These are phyloP conservation scores for Entonaema liquescens DNA, from an alignment of 495 filamentous ascomycete species.

Conservation along the genomic window DNA sequence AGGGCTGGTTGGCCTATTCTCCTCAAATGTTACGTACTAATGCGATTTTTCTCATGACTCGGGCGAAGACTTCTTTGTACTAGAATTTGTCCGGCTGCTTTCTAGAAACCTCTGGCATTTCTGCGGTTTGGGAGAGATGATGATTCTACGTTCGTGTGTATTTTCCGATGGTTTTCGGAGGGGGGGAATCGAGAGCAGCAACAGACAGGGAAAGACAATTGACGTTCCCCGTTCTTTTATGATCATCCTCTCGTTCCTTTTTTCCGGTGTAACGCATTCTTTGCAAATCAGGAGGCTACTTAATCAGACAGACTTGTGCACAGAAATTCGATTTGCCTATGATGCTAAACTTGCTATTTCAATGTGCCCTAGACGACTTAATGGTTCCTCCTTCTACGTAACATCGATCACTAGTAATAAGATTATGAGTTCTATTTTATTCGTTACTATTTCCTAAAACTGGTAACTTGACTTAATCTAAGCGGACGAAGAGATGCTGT, in stretches of 20 bases:
- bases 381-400: not conserved
- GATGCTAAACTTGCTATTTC: not conserved
- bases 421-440: not conserved
- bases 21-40: slow-evolving; percentile 34
- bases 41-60: slow-evolving; percentile 40
- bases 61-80: slow-evolving; percentile 39
- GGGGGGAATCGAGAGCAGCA: slow-evolving; percentile 10
- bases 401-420: not conserved
- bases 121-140: slow-evolving; percentile 29
- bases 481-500: not conserved
- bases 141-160: slow-evolving; percentile 32
- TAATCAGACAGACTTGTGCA: slow-evolving; percentile 38
- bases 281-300: slow-evolving; percentile 30
- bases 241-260: slow-evolving; percentile 23
- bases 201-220: slow-evolving; percentile 14
- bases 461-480: not conserved
- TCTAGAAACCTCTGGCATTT: slow-evolving; percentile 37
- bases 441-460: not conserved
- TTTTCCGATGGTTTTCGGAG: slow-evolving; percentile 20
- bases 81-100: slow-evolving; percentile 34
- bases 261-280: slow-evolving; percentile 34
- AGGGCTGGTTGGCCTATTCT: slow-evolving; percentile 20
- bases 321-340: slow-evolving; percentile 1
- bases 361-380: not conserved
- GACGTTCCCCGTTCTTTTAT: slow-evolving; percentile 16